Conservation (phyloP, 2,329 filamentous ascomycete genomes). For the Fusarium coffeatum region DNA sequence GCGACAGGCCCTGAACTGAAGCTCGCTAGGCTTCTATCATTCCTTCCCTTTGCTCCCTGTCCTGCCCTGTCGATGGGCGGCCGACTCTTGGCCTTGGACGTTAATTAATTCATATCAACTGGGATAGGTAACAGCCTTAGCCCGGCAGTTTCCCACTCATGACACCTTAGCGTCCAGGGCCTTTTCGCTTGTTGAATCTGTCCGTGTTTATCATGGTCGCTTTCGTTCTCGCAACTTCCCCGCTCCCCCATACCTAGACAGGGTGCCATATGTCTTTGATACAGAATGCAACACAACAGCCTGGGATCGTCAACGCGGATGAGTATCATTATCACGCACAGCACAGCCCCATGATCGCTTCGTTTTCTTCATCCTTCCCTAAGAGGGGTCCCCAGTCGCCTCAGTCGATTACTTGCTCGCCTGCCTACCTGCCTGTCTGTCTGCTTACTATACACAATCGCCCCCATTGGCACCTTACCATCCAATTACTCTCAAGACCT, state of each 20-base stretch:
- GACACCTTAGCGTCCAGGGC: constrained; percentile 7
- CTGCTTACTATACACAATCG: constrained; percentile 28
- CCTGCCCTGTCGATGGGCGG: constrained; percentile 21
- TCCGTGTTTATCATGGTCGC: constrained; percentile 7
- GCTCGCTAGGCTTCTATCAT: not conserved
- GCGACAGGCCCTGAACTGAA: constrained; percentile 2
- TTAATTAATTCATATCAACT: constrained; percentile 3
- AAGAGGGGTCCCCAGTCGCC: not conserved
- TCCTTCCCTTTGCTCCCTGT: not conserved
- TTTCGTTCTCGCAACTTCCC: constrained; percentile 7
- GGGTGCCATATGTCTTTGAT: constrained; percentile 12
- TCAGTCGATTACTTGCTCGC: not conserved
- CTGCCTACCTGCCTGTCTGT: constrained; percentile 11
- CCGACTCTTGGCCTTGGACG: constrained; percentile 28
- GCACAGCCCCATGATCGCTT: constrained; percentile 34
- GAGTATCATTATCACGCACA: constrained; percentile 34
- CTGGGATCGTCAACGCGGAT: constrained; percentile 17
- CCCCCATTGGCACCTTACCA: constrained; percentile 27
- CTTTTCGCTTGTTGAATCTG: constrained; percentile 2
- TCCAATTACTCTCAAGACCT: constrained; percentile 4
- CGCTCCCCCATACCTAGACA: constrained; percentile 16
- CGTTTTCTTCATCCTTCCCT: constrained; percentile 10
- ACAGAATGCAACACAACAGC: constrained; percentile 25
- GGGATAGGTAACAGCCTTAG: constrained; percentile 10
- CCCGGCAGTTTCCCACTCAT: constrained; percentile 26